Evolutionary conservation across 1,284 basidiomycete species (phyloP).

Genomic region (Apiotrichum laibachii): DNA sequence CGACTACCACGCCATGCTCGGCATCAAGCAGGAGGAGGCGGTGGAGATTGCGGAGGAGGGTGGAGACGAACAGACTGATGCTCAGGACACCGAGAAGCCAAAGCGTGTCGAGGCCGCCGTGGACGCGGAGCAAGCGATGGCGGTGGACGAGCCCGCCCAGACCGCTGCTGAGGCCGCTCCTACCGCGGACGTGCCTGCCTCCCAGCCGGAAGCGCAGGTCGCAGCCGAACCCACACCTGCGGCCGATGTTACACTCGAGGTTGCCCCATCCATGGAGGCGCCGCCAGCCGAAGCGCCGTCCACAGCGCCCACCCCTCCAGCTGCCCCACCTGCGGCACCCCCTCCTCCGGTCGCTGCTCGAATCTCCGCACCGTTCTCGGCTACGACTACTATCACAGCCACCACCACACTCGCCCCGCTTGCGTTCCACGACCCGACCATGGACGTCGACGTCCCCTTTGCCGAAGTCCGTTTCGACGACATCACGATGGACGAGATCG

Average conservation of each 20-base stretch:
- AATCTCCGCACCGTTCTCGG: no score
- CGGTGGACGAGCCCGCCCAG: not conserved
- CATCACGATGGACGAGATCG: slow-evolving; percentile 6
- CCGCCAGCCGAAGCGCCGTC: not conserved
- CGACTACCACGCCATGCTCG: slow-evolving; percentile 1
- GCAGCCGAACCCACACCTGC: not conserved
- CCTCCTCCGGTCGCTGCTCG: not conserved
- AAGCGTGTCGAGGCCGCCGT: not conserved
- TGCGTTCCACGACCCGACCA: not conserved
- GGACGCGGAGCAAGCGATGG: not conserved
- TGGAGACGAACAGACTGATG: no score
- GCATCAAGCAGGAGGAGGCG: not conserved
- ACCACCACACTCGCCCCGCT: not conserved
- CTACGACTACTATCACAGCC: not conserved
- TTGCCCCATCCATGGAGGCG: not conserved
- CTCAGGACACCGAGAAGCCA: not conserved
- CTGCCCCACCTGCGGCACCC: not conserved
- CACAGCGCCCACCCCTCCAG: not conserved
- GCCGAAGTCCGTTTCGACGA: not conserved
- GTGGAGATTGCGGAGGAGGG: not conserved
- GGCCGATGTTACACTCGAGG: not conserved
- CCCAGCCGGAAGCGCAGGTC: not conserved
- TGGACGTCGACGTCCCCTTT: not conserved
- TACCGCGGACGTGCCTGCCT: not conserved
- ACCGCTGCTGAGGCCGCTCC: not conserved